Conservation (phyloP, 495 filamentous ascomycete genomes). For the Talaromyces trachyspermus region DNA sequence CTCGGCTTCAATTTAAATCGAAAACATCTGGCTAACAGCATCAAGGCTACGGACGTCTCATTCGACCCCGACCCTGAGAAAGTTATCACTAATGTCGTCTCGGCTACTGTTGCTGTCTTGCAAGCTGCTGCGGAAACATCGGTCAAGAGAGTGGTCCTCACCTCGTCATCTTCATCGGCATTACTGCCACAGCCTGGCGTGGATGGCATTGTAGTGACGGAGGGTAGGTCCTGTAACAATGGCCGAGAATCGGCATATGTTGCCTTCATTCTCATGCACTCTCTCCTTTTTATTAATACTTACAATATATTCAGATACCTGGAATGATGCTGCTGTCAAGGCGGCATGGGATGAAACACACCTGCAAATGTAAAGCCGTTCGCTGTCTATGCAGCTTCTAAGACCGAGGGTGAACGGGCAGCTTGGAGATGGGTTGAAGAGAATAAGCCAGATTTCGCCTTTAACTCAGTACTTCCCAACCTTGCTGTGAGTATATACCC, state of each 20-base stretch:
- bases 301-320: constrained; percentile 29
- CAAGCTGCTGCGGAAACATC: constrained; percentile 32
- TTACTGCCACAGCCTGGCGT: neutral
- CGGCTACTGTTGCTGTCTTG: constrained; percentile 27
- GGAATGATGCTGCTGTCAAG: constrained; percentile 39
- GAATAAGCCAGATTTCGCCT: constrained; percentile 35
- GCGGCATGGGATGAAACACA: constrained; percentile 27
- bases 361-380: constrained; percentile 15
- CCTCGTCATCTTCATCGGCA: constrained; percentile 42
- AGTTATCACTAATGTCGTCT: constrained; percentile 32
- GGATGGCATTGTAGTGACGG: constrained; percentile 1
- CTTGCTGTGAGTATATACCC: constrained; percentile 16
- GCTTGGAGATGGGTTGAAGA: constrained; percentile 46
- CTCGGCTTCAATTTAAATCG: neutral
- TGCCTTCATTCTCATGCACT: neutral
- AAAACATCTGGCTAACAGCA: neutral
- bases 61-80: constrained; percentile 30
- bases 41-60: constrained; percentile 19
- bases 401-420: constrained; percentile 44
- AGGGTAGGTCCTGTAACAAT: neutral
- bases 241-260: neutral
- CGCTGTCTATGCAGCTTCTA: constrained; percentile 41
- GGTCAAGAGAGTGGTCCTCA: constrained; percentile 45
- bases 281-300: neutral
- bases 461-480: constrained; percentile 45